Conservation (phyloP, 345 rosid genomes). For the Ceriops zippeliana region DNA sequence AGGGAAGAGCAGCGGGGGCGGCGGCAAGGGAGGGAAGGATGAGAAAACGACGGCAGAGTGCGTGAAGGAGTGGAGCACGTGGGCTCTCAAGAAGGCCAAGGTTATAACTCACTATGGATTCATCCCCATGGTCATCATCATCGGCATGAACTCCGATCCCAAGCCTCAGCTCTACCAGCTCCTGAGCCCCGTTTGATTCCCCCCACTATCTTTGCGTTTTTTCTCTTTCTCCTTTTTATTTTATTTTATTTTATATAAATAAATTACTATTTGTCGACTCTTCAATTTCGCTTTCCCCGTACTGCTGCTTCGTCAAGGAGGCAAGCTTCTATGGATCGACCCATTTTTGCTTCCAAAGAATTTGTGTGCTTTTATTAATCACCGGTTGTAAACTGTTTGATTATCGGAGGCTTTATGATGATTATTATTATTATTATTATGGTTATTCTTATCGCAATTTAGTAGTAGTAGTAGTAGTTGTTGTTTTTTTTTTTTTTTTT, state of each 20-base stretch:
- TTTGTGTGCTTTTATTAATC: no score
- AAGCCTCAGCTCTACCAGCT: constrained; percentile 89
- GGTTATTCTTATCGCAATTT: no score
- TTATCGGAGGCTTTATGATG: no score
- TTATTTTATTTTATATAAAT: no score
- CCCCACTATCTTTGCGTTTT: background rate
- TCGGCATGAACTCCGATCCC: constrained; percentile 96
- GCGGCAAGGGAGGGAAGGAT: constrained; percentile 39
- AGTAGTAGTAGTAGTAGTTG: no score
- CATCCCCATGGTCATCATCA: constrained; percentile 76
- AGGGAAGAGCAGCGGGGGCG: constrained; percentile 41
- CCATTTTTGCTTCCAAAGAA: no score
- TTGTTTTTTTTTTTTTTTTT: no score
- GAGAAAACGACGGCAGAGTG: constrained; percentile 42
- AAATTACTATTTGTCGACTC: constrained; percentile 35
- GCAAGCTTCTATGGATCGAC: no score
- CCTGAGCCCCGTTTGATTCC: constrained; percentile 66
- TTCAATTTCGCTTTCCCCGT: background rate
- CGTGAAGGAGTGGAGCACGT: constrained; percentile 87
- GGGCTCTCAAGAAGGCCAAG: constrained; percentile 86
- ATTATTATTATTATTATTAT: no score
- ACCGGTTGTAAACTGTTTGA: no score
- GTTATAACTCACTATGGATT: constrained; percentile 87
- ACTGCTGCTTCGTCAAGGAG: no score
- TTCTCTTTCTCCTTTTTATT: background rate